Evolutionary conservation across 441 rosid species (phyloP).

Genomic region (Cnidoscolus chayamansa): DNA sequence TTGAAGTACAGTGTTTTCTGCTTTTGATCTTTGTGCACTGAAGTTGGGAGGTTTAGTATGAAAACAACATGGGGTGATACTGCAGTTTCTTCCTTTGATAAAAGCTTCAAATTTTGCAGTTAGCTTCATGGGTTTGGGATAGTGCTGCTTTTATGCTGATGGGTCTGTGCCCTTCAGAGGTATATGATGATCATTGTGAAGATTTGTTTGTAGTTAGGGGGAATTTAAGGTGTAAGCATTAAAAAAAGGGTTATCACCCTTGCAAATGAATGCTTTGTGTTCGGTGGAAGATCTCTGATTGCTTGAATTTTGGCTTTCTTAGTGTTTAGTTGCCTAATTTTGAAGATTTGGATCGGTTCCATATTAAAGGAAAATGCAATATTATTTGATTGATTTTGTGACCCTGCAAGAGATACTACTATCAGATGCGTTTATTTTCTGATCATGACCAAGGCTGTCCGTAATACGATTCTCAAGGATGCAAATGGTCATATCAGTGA

Average conservation of each 20-base stretch:
- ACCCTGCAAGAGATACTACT: conserved; percentile 32
- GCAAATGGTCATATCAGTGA: conserved; percentile 85
- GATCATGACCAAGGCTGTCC: conserved; percentile 78
- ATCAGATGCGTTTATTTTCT: conserved; percentile 33
- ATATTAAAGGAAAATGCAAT: conserved; percentile 36
- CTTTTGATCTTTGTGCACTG: conserved; percentile 15
- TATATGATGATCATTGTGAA: conserved; percentile 20
- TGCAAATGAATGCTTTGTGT: conserved; percentile 29
- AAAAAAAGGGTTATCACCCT: conserved; percentile 18
- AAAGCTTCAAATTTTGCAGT: conserved; percentile 24
- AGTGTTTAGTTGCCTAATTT: conserved; percentile 19
- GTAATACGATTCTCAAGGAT: conserved; percentile 79
- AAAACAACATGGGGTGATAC: conserved; percentile 14
- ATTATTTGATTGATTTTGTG: conserved; percentile 39
- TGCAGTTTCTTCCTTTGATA: conserved; percentile 13
- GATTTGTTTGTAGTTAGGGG: conserved; percentile 9
- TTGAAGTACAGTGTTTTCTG: conserved; percentile 16
- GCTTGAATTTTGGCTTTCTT: conserved; percentile 33
- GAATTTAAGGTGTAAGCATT: conserved; percentile 19
- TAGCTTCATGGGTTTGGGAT: conserved; percentile 29
- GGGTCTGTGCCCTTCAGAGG: conserved; percentile 23
- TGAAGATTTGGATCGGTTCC: conserved; percentile 33
- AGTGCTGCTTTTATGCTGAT: conserved; percentile 16
- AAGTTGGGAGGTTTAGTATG: conserved; percentile 10
- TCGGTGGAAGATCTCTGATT: conserved; percentile 27